A percentile compares a stretch with the other conserved stretches of the same genome.
Evolutionary conservation across 495 filamentous ascomycete species (phyloP).

Genomic region (Cercophora samala): DNA sequence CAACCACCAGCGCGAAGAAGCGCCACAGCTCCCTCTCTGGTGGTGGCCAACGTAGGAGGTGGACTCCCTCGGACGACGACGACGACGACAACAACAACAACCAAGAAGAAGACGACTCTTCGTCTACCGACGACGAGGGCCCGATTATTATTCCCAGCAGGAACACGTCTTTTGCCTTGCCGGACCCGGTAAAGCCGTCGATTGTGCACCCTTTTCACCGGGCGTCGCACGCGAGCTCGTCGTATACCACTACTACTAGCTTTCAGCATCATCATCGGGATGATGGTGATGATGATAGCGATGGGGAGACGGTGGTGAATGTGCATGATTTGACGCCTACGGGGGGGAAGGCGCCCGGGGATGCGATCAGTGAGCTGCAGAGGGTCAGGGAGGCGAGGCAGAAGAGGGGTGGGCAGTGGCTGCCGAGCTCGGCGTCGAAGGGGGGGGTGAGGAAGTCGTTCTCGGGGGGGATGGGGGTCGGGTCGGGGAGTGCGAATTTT

Average conservation of each 20-base stretch:
- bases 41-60: constrained; percentile 20
- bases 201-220: constrained; percentile 52
- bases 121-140: constrained; percentile 63
- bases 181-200: constrained; percentile 47
- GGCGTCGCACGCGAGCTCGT: constrained; percentile 47
- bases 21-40: constrained; percentile 27
- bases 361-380: constrained; percentile 61
- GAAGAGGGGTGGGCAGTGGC: constrained; percentile 56
- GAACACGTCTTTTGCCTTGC: constrained; percentile 59
- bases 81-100: too few relatives aligned
- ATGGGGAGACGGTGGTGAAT: constrained; percentile 56
- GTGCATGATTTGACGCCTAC: constrained; percentile 37
- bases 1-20: constrained; percentile 28
- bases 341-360: constrained; percentile 30
- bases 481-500: constrained; percentile 4
- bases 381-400: constrained; percentile 67
- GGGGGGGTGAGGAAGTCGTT: constrained; percentile 21
- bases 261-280: constrained; percentile 32
- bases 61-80: constrained; percentile 43
- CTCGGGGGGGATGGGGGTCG: not conserved
- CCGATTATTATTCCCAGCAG: constrained; percentile 63
- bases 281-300: constrained; percentile 46
- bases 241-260: constrained; percentile 41
- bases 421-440: constrained; percentile 41
- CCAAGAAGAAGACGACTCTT: constrained; percentile 43